phyloP scores from a whole-genome alignment of 2,329 filamentous ascomycete genomes.

The Fusarium longipes region DNA sequence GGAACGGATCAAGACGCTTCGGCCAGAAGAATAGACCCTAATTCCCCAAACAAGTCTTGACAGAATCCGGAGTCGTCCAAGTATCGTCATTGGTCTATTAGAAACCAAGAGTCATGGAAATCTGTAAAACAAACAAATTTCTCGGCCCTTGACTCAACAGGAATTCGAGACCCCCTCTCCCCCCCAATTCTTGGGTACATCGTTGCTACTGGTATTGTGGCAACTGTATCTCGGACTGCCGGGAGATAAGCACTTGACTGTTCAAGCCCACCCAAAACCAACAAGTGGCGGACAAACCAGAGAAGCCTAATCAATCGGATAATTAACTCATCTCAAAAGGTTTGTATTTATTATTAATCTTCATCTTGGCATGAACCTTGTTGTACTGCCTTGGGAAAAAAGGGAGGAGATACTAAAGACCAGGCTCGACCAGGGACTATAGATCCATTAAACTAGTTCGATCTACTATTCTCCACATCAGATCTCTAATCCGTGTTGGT shows the following conservation, averaged over 20 bases:
- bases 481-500: not conserved
- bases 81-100: not conserved
- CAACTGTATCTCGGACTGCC: too few species aligned
- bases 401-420: not conserved
- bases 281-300: not conserved
- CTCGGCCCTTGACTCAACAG: not conserved
- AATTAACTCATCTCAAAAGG: not conserved
- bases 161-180: not conserved
- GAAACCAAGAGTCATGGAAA: not conserved
- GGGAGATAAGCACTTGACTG: too few species aligned
- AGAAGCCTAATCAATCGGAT: not conserved
- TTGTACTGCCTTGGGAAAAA: too few species aligned
- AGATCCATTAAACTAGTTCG: not conserved
- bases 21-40: not conserved
- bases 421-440: not conserved
- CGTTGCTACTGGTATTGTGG: not conserved
- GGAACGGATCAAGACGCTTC: conserved; percentile 11
- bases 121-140: not conserved
- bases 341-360: not conserved
- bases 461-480: not conserved
- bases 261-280: too few species aligned
- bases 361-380: not conserved
- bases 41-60: not conserved
- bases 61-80: not conserved
- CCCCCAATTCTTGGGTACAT: not conserved